Base-by-base conservation (phyloP, 2,329 filamentous ascomycete species). In the Hypoxylon sp. region DNA sequence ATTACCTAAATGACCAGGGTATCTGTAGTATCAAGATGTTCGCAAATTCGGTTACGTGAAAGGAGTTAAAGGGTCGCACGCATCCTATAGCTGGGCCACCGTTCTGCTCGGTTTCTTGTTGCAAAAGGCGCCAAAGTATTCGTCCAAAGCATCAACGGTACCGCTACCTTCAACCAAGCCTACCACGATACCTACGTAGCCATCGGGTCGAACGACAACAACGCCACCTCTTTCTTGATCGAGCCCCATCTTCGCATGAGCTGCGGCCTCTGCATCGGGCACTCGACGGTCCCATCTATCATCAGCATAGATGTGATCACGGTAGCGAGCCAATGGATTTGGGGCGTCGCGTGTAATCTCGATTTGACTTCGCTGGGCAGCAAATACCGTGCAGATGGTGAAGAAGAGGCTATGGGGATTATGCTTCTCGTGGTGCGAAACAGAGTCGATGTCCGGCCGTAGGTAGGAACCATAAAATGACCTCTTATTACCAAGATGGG, bases 211-310 rank as follows among this genome's bases (percentile, higher is more conserved):
- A 5, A 95, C 89, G 7, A 96, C 88, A 1, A 95, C 86, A 2
- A 96, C 82, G 48, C 88, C 91, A 7, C 91, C 91, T 55, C 76
- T 80, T 55, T 89, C 83, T 64, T 87, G 77, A 58, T 88, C 81
- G 17, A 96, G 70, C 0, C 92, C 92, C 79, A 96, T 88, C 79
- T 96, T 96, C 30, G 87, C 86, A 71, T 97, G 92, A 4, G 90
- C 90, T 2, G 89, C 79, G 4, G 87, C 90, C 61, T 78, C 79
- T 1, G 89, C 87, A 13, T 87, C 77, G 0, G 88, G 85, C 1
- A 90, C 86, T 5, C 83, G 78, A 31, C 80, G 76, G 67, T 94
- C 89, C 75, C 83, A 86, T 36, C 88, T 78, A 70, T 96, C 91
- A 64, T 96, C 92, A 1, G 91, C 89, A 65, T 96, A 96, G 25